Conservation (phyloP, 2,329 filamentous ascomycete species). For the Penicillium sp. region DNA sequence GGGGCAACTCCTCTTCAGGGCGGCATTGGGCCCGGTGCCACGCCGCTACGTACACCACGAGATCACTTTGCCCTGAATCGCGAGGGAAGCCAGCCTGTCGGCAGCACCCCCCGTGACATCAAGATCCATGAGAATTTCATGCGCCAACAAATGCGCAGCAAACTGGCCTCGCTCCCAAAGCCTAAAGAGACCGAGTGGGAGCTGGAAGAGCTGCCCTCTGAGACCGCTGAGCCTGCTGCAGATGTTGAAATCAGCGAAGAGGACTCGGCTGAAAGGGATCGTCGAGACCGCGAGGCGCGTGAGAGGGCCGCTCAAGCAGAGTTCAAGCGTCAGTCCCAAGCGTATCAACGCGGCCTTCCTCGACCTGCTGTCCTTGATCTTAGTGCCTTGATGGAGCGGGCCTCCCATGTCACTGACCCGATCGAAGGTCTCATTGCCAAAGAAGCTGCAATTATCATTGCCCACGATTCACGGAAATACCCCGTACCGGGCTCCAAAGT, state of each 20-base stretch:
- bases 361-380: constrained; percentile 76
- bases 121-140: constrained; percentile 71
- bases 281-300: constrained; percentile 63
- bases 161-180: constrained; percentile 79
- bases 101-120: constrained; percentile 77
- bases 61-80: constrained; percentile 85
- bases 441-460: constrained; percentile 80
- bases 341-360: constrained; percentile 84
- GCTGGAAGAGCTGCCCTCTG: constrained; percentile 80
- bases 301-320: constrained; percentile 72
- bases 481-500: constrained; percentile 71
- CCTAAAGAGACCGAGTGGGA: constrained; percentile 96
- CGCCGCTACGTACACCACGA: constrained; percentile 83
- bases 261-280: constrained; percentile 75
- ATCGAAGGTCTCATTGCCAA: constrained; percentile 71
- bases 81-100: constrained; percentile 68
- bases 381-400: constrained; percentile 66
- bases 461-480: constrained; percentile 77
- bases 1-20: constrained; percentile 67
- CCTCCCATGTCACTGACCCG: constrained; percentile 64
- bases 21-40: constrained; percentile 71
- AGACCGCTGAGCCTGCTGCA: constrained; percentile 65
- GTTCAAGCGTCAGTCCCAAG: constrained; percentile 81
- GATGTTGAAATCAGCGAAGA: constrained; percentile 62
- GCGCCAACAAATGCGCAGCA: constrained; percentile 66